These are phyloP conservation scores for Pseudozyma sp. DNA, from an alignment of 1,284 basidiomycete genomes.

Conservation along the genomic window DNA sequence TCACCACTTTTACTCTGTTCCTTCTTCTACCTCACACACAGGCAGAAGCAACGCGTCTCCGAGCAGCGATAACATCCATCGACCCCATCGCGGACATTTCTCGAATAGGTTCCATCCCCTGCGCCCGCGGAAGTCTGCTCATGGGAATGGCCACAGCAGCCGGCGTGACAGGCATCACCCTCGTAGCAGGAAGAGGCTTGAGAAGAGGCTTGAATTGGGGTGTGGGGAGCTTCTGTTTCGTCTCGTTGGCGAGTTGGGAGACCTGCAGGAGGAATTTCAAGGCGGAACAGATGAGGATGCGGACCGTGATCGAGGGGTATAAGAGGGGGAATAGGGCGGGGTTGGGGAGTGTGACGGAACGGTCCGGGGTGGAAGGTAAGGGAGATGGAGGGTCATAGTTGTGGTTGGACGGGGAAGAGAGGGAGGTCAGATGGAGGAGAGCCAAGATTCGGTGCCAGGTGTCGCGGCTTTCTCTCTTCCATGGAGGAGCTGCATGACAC, in stretches of 20 bases:
- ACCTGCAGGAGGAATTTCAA: conserved; percentile 46
- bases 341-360: conserved; percentile 10
- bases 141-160: conserved; percentile 55
- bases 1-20: background rate
- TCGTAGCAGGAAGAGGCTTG: conserved; percentile 49
- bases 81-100: conserved; percentile 37
- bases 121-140: conserved; percentile 40
- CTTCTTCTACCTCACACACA: conserved; percentile 2
- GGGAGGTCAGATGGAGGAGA: no score
- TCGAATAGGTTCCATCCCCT: conserved; percentile 39
- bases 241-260: conserved; percentile 43
- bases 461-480: no score
- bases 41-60: conserved; percentile 37
- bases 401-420: background rate
- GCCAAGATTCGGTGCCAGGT: no score
- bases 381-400: background rate
- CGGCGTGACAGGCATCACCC: conserved; percentile 44
- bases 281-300: conserved; percentile 48
- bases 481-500: no score
- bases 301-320: conserved; percentile 48
- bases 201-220: conserved; percentile 54
- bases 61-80: conserved; percentile 38
- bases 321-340: conserved; percentile 9
- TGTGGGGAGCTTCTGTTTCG: conserved; percentile 52
- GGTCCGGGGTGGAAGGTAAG: background rate